A percentile compares a stretch with the other conserved stretches of the same genome.
These are phyloP conservation scores for Lactarius hengduanensis DNA, from an alignment of 768 basidiomycete species.

Conservation along the genomic window DNA sequence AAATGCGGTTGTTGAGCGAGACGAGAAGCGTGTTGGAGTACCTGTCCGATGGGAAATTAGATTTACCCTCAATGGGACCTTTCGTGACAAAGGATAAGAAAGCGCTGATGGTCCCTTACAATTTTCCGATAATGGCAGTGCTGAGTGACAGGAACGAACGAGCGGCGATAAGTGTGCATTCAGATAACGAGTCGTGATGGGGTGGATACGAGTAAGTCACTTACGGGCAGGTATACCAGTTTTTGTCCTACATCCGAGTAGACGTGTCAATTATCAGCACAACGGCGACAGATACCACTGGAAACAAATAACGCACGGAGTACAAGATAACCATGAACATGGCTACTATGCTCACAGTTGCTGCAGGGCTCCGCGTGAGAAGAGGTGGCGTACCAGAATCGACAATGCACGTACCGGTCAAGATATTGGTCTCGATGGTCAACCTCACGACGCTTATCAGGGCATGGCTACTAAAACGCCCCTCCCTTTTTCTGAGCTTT, in stretches of 20 bases:
- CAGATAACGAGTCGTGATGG: background rate
- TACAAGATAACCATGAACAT: background rate
- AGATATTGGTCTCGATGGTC: slow-evolving; percentile 32
- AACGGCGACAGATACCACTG: background rate
- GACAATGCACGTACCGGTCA: slow-evolving; percentile 21
- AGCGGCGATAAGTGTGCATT: background rate
- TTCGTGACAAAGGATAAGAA: background rate
- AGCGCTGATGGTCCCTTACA: slow-evolving; percentile 15
- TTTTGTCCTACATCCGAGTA: slow-evolving; percentile 7
- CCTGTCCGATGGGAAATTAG: background rate
- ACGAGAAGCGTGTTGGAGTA: slow-evolving; percentile 34
- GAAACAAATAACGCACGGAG: slow-evolving; percentile 2
- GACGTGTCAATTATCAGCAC: background rate
- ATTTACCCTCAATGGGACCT: background rate
- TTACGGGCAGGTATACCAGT: slow-evolving; percentile 20
- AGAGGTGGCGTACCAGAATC: no score
- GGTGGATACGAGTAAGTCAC: background rate
- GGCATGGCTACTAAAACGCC: background rate
- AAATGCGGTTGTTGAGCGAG: slow-evolving; percentile 29
- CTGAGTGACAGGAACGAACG: background rate
- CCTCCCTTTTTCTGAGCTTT: background rate
- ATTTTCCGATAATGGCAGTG: slow-evolving; percentile 20
- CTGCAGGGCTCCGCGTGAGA: slow-evolving; percentile 3
- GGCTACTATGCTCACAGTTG: slow-evolving; percentile 4
- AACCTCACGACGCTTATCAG: slow-evolving; percentile 30